These are phyloP conservation scores for Aureobasidium leucospermi DNA, from an alignment of 2,329 filamentous ascomycete genomes.

Conservation along the genomic window DNA sequence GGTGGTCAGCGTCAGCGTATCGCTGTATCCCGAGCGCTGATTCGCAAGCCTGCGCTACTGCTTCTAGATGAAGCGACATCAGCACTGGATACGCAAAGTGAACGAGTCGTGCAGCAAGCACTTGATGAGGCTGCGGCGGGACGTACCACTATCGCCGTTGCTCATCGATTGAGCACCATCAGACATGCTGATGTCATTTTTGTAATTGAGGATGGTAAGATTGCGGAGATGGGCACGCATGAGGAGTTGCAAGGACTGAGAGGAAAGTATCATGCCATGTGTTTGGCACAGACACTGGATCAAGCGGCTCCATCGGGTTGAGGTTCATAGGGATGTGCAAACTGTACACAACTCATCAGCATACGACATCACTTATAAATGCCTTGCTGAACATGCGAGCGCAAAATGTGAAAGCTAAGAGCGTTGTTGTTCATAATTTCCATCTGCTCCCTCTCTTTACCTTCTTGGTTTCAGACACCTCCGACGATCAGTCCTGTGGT, in stretches of 20 bases:
- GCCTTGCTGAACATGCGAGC: too few species aligned
- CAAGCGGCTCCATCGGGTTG: constrained; percentile 11
- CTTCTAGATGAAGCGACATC: constrained; percentile 55
- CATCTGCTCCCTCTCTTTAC: too few species aligned
- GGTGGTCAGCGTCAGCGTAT: constrained; percentile 52
- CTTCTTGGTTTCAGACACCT: too few species aligned
- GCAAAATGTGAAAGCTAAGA: too few species aligned
- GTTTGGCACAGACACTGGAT: constrained; percentile 36
- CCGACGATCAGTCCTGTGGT: too few species aligned
- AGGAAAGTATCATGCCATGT: constrained; percentile 40
- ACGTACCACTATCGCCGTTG: constrained; percentile 36
- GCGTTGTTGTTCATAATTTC: too few species aligned
- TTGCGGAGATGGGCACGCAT: constrained; percentile 34
- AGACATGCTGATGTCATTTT: constrained; percentile 34
- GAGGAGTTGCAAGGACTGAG: constrained; percentile 30
- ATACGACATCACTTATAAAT: too few species aligned
- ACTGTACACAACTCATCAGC: too few species aligned
- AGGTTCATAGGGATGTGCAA: too few species aligned
- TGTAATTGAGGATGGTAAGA: constrained; percentile 32
- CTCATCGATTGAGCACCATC: constrained; percentile 34
- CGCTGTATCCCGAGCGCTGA: constrained; percentile 48
- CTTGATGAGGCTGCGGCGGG: constrained; percentile 49
- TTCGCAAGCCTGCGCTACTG: constrained; percentile 45
- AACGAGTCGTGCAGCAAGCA: constrained; percentile 59
- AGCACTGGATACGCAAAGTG: constrained; percentile 57